Evolutionary conservation across 768 basidiomycete species (phyloP), one percentile per base, ranked within the genome.

Genomic region (Serendipita sp.): DNA sequence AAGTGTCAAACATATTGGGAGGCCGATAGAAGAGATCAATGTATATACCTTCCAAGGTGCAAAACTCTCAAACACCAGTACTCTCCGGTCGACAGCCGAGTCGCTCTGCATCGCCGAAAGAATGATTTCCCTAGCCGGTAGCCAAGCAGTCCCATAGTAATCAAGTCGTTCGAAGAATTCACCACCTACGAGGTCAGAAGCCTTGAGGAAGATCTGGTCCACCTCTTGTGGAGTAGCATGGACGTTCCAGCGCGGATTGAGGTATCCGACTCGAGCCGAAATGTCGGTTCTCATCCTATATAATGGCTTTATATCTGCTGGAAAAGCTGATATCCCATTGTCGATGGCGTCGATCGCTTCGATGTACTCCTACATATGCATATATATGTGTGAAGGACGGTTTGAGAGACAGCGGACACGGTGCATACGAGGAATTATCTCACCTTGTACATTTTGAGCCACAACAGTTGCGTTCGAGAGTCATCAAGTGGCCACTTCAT

Each of bases 161-260:
- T 84, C 80, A 34, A 99, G 74, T 63, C 84, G 81, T 16, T 76
- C 79, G 16, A 88, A 69, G 70, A 99, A 96, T 73, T 98, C 96
- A 64, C 79, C 76, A 3, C 96, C 95, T 0, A 92, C 82, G 42
- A 98, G 74, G 38, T 74, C 72, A 3, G 92, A 96, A 1, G 96
- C 95, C 66, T 82, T 79, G 61, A 74, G 73, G 73, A 99, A 99
- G 66, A 74, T 82, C 3, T 76, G 73, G n/a, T 58, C 53, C 17
- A 58, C 31, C 53, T 34, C 53, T 90, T 94, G 67, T 17, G 28
- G 34, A 56, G 17, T 22, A 31, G 65, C 43, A 24, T 64, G 43
- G 71, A 95, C 82, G 71, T 97, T 97, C 95, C 95, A 99, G 5
- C 83, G 76, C 2, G 95, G 90, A 72, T 99, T 99, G 56, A 98